Evolutionary conservation across 371 early-diverging fungal genomes (phyloP), one percentile per base, ranked within the genome.

Genomic region (Lichtheimia ornata): DNA sequence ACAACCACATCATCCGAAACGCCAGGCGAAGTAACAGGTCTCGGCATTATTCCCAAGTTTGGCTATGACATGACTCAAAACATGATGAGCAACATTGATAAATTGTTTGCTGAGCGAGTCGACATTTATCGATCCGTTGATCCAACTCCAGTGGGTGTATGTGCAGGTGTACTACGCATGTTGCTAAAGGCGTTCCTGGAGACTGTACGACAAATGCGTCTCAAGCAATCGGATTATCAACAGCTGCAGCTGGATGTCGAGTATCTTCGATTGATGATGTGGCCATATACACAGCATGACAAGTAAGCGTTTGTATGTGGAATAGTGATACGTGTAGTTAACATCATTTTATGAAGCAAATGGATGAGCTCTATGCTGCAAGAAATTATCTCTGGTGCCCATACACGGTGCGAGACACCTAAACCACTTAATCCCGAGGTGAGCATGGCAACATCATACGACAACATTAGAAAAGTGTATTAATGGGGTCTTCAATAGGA

Each of bases 31-130:
- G 15, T 50, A 1, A 25, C 54, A 27, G 64, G 66, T 13, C 59
- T 67, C 25, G 68, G 68, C 42, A 61, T 66, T 15, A 56, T 66
- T 20, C 53, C 58, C 50, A 65, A 62, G n/a, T 61, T 66, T 59
- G 65, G 69, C 6, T 67, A 62, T 30, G 71, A 71, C 17, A 64
- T 71, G 50, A 59, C 71, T 73, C 52, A 66, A 63, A 59, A 66
- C 18, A 59, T 89, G 70, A 65, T 88, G 66, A 83, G 72, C 52
- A 84, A 85, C 61, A 89, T 91, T 62, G 87, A 86, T 57, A 84
- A 84, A 43, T 69, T 91, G 27, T 91, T 91, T 70, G 81, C 85
- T 24, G 91, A 89, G 17, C 79, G 84, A 1, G 76, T 87, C 7
- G 88, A 85, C 59, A 80, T 84, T 25, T 88, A 83, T 63, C 69